Evolutionary conservation across 306 rosid species (phyloP).

Genomic region (Prunus mume): DNA sequence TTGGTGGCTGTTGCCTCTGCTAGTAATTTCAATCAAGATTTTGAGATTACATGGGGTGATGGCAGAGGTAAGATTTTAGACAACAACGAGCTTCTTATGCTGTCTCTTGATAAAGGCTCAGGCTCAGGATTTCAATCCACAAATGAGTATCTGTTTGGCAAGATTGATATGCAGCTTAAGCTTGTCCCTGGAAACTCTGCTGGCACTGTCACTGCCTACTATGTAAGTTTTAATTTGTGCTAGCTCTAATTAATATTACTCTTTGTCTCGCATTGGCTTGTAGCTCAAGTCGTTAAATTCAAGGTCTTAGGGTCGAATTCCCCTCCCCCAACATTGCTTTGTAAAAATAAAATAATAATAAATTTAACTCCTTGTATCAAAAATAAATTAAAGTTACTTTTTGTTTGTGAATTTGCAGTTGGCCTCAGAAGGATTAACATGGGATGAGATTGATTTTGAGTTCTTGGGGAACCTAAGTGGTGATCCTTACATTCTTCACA

Average conservation of each 20-base stretch:
- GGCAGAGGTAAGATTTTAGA: constrained; percentile 59
- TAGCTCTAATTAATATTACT: too few relatives aligned
- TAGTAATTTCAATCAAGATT: constrained; percentile 42
- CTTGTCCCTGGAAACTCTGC: constrained; percentile 76
- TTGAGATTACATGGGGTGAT: constrained; percentile 67
- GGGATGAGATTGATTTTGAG: constrained; percentile 82
- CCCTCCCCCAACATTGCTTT: too few relatives aligned
- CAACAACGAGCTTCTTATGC: constrained; percentile 54
- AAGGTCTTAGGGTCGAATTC: too few relatives aligned
- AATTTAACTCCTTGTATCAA: too few relatives aligned
- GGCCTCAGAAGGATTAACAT: constrained; percentile 14
- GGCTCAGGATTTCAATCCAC: constrained; percentile 77
- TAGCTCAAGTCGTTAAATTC: neutral
- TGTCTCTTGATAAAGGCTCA: constrained; percentile 52
- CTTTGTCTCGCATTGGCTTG: constrained; percentile 28
- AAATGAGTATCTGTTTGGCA: constrained; percentile 56
- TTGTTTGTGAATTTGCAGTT: too few relatives aligned
- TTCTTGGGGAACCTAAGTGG: constrained; percentile 70
- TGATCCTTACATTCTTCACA: constrained; percentile 69
- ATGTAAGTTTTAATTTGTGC: constrained; percentile 31
- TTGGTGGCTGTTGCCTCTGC: constrained; percentile 26
- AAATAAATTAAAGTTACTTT: too few relatives aligned
- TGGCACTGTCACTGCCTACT: constrained; percentile 78
- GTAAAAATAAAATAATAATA: too few relatives aligned
- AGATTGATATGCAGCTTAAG: constrained; percentile 74